Evolutionary conservation across 208 protist genomes (phyloP).

Genomic region (Crithidia bombi): DNA sequence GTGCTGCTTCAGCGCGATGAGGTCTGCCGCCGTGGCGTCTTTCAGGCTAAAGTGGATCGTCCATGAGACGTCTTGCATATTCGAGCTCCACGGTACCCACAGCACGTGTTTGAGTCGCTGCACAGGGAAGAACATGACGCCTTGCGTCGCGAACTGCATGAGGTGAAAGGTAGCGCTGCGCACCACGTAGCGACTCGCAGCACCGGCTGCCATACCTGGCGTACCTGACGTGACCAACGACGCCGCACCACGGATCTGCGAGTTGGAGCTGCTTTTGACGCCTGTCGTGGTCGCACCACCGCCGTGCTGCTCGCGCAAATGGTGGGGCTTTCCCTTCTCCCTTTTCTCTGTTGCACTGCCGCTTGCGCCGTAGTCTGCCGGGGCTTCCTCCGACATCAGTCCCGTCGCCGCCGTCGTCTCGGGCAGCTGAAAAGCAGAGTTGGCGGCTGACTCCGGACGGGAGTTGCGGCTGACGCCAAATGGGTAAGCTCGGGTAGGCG

Average conservation of each 20-base stretch:
- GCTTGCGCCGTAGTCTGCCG: constrained; percentile 2
- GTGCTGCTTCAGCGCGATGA: constrained; percentile 28
- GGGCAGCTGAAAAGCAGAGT: neutral
- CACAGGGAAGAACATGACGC: constrained; percentile 64
- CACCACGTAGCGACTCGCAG: constrained; percentile 34
- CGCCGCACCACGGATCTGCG: constrained; percentile 8
- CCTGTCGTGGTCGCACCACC: neutral
- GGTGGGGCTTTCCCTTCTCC: neutral
- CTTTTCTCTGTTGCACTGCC: constrained; percentile 3
- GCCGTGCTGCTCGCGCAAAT: neutral
- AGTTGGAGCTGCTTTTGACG: constrained; percentile 15
- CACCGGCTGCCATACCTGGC: neutral
- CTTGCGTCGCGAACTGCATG: constrained; percentile 79
- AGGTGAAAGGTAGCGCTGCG: constrained; percentile 62
- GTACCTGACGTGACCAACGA: neutral
- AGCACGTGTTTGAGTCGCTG: constrained; percentile 55
- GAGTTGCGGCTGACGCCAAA: neutral
- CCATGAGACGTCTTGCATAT: constrained; percentile 73
- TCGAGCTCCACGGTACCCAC: constrained; percentile 66
- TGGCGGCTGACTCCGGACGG: neutral
- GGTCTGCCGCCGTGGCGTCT: constrained; percentile 23
- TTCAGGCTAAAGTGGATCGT: constrained; percentile 45
- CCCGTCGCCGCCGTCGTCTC: neutral
- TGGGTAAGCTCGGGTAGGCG: neutral
- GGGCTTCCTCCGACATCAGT: neutral